Conservation (phyloP, 306 rosid species). For the Canavalia ensiformis region DNA sequence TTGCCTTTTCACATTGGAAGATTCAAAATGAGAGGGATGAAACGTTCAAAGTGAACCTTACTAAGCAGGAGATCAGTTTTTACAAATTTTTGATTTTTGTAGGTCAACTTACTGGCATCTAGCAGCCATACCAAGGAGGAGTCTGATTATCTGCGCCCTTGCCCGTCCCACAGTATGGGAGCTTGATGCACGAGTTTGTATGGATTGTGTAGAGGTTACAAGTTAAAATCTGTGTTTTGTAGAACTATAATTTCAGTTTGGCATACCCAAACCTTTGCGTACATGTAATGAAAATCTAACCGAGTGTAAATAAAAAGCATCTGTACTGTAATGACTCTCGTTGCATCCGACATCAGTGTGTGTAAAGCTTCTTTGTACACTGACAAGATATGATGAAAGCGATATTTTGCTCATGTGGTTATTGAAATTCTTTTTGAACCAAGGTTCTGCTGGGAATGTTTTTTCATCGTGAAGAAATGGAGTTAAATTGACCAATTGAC, state of each 20-base stretch:
- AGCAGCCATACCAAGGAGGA: constrained; percentile 58
- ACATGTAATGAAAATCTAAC: constrained; percentile 29
- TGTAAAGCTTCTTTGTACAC: not conserved
- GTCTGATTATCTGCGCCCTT: constrained; percentile 44
- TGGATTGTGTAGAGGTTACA: not conserved
- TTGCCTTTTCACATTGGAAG: constrained; percentile 12
- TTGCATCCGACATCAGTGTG: not conserved
- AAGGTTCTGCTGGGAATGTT: constrained; percentile 1
- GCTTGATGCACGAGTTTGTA: constrained; percentile 61
- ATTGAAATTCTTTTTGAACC: constrained; percentile 26
- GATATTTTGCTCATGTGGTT: not conserved
- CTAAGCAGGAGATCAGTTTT: constrained; percentile 1
- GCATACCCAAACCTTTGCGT: constrained; percentile 14
- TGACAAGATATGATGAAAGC: constrained; percentile 17
- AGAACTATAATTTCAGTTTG: not conserved
- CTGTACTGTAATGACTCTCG: constrained; percentile 9
- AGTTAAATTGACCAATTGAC: not conserved
- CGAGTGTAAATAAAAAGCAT: constrained; percentile 33
- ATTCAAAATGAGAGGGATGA: constrained; percentile 33
- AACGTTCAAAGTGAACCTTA: not conserved
- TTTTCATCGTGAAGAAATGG: not conserved
- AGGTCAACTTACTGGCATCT: constrained; percentile 79
- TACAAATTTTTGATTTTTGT: constrained; percentile 34
- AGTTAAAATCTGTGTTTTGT: not conserved
- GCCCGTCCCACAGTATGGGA: constrained; percentile 67